phyloP scores from a whole-genome alignment of 345 rosid species.

The Draba incana region DNA sequence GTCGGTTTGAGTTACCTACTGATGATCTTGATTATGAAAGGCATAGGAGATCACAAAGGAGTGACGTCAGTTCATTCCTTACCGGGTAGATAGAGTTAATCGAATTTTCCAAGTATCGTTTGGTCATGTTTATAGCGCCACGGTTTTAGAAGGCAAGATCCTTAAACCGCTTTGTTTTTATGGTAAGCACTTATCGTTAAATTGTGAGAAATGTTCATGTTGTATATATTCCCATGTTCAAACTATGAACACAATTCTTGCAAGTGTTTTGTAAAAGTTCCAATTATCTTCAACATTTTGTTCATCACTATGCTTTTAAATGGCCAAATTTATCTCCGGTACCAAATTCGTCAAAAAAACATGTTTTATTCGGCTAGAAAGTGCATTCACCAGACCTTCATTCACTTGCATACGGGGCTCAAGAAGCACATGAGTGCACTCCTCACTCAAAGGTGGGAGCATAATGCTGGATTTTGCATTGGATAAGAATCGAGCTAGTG shows the following conservation, averaged over 20 bases:
- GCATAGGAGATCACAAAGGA: conserved; percentile 32
- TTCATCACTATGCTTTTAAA: too few relatives aligned
- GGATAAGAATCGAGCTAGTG: conserved; percentile 79
- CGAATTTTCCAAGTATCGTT: not conserved
- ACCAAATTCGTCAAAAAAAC: conserved; percentile 61
- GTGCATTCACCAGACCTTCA: conserved; percentile 61
- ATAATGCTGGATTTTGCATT: conserved; percentile 83
- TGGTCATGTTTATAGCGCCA: conserved; percentile 23
- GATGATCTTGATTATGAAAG: conserved; percentile 57
- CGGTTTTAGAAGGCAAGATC: conserved; percentile 21
- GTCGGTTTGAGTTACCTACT: conserved; percentile 57
- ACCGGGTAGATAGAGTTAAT: conserved; percentile 31
- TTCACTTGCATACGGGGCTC: conserved; percentile 53
- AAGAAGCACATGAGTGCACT: conserved; percentile 79
- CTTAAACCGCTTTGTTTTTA: conserved; percentile 25
- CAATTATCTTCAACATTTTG: not conserved
- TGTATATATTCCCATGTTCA: conserved; percentile 37
- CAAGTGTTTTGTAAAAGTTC: conserved; percentile 20
- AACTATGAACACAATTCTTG: conserved; percentile 20
- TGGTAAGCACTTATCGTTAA: conserved; percentile 15
- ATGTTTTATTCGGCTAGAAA: conserved; percentile 58
- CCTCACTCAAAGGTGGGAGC: conserved; percentile 51
- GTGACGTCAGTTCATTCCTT: not conserved
- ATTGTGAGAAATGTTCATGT: conserved; percentile 34
- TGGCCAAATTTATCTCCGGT: too few relatives aligned